phyloP scores from a whole-genome alignment of 108 stramenopile genomes.

The Schizochytrium sp. region DNA sequence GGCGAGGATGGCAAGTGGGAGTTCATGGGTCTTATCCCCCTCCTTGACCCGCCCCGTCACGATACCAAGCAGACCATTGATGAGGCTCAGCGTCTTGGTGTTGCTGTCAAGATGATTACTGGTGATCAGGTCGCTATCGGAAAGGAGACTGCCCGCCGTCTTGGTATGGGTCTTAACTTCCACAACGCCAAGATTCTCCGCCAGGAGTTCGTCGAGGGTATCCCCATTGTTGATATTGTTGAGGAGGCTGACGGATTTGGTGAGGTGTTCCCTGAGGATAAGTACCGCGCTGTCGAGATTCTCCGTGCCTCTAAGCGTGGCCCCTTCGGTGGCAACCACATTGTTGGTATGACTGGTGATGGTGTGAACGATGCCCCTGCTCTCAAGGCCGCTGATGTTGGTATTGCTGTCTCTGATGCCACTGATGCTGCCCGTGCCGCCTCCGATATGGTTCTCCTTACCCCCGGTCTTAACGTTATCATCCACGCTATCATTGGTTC shows the following conservation, averaged over 20 bases:
- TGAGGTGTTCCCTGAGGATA: conserved; percentile 83
- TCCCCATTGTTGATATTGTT: conserved; percentile 74
- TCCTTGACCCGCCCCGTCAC: conserved; percentile 85
- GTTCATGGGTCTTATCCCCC: conserved; percentile 84
- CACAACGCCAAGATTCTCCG: conserved; percentile 73
- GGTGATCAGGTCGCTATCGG: conserved; percentile 80
- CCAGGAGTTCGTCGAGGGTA: conserved; percentile 63
- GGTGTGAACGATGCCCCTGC: conserved; percentile 92
- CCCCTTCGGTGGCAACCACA: conserved; percentile 72
- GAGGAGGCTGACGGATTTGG: conserved; percentile 83
- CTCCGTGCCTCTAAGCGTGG: conserved; percentile 73
- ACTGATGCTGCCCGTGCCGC: conserved; percentile 91
- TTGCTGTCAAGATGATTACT: conserved; percentile 88
- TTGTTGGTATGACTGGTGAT: conserved; percentile 91
- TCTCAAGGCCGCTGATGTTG: conserved; percentile 82
- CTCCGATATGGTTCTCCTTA: conserved; percentile 85
- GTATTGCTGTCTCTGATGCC: conserved; percentile 85
- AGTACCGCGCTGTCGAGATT: conserved; percentile 80
- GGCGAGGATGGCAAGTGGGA: conserved; percentile 62
- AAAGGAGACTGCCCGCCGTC: conserved; percentile 72
- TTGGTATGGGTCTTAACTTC: conserved; percentile 78
- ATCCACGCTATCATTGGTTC: conserved; percentile 83
- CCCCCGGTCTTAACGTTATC: conserved; percentile 83
- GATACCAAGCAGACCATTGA: conserved; percentile 83
- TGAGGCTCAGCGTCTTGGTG: conserved; percentile 79